A percentile compares a stretch with the other conserved stretches of the same genome.
These are phyloP conservation scores for Truncatella angustata DNA, from an alignment of 2,329 filamentous ascomycete genomes.

Conservation along the genomic window DNA sequence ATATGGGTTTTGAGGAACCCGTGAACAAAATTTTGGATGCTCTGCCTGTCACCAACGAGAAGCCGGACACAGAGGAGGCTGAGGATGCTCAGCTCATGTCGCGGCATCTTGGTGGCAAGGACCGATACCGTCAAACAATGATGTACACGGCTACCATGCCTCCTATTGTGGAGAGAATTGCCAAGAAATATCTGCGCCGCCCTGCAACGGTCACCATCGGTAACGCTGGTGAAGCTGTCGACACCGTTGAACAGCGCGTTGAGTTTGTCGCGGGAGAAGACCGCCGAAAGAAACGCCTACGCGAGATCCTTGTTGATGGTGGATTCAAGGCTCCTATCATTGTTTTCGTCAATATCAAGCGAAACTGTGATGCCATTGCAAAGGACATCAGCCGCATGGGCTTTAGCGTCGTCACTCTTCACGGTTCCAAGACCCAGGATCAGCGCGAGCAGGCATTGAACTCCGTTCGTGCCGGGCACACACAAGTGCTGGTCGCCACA, in stretches of 20 bases:
- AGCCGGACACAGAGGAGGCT: slow-evolving; percentile 89
- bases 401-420: slow-evolving; percentile 83
- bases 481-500: slow-evolving; percentile 90
- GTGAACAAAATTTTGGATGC: slow-evolving; percentile 97
- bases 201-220: slow-evolving; percentile 95
- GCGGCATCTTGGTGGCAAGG: slow-evolving; percentile 68
- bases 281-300: slow-evolving; percentile 92
- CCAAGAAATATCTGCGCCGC: slow-evolving; percentile 91
- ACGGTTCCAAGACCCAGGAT: slow-evolving; percentile 96
- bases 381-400: slow-evolving; percentile 94
- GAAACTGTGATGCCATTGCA: slow-evolving; percentile 94
- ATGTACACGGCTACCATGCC: slow-evolving; percentile 99
- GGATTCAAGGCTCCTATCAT: slow-evolving; percentile 90
- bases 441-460: slow-evolving; percentile 91
- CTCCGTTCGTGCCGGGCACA: slow-evolving; percentile 75
- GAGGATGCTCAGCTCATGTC: slow-evolving; percentile 87
- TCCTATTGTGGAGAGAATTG: slow-evolving; percentile 85
- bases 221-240: slow-evolving; percentile 91
- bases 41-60: slow-evolving; percentile 88
- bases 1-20: slow-evolving; percentile 94
- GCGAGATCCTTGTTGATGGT: slow-evolving; percentile 78
- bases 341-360: slow-evolving; percentile 99
- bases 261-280: slow-evolving; percentile 91
- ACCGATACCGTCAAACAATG: slow-evolving; percentile 95
- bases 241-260: slow-evolving; percentile 95